These are phyloP conservation scores for Venturiaceae sp. DNA, from an alignment of 2,329 filamentous ascomycete species.

Conservation along the genomic window DNA sequence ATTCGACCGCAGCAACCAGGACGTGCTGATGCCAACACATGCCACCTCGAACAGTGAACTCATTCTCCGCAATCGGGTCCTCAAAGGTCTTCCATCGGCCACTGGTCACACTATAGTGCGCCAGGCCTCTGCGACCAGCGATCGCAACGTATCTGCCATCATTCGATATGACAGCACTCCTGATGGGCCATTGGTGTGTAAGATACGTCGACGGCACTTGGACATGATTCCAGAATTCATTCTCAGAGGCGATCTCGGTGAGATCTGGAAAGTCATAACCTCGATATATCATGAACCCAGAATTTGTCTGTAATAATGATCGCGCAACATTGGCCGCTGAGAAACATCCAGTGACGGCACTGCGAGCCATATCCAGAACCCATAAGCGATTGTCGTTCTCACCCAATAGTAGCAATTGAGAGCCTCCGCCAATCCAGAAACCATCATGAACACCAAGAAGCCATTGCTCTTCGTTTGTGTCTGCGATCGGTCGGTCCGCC, in stretches of 20 bases:
- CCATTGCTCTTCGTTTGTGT: slow-evolving; percentile 70
- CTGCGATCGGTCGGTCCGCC: slow-evolving; percentile 53
- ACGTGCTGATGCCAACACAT: slow-evolving; percentile 99
- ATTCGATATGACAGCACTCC: slow-evolving; percentile 74
- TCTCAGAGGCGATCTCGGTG: slow-evolving; percentile 83
- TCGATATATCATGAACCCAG: slow-evolving; percentile 82
- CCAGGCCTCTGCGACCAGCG: slow-evolving; percentile 84
- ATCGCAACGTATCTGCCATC: slow-evolving; percentile 93
- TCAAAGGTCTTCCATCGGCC: slow-evolving; percentile 93
- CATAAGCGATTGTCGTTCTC: slow-evolving; percentile 69
- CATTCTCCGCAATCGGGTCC: slow-evolving; percentile 70
- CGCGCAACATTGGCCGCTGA: slow-evolving; percentile 83
- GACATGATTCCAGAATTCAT: slow-evolving; percentile 89
- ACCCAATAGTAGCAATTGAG: slow-evolving; percentile 69
- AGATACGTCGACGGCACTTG: slow-evolving; percentile 80
- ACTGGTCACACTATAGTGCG: slow-evolving; percentile 91
- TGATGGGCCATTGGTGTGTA: slow-evolving; percentile 87
- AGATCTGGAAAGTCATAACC: slow-evolving; percentile 88
- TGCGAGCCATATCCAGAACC: slow-evolving; percentile 85
- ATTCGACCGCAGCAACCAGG: slow-evolving; percentile 86
- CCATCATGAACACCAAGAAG: slow-evolving; percentile 68
- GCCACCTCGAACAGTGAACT: slow-evolving; percentile 84
- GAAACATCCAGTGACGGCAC: slow-evolving; percentile 86
- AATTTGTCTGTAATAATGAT: slow-evolving; percentile 79
- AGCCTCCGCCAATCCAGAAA: slow-evolving; percentile 80